Evolutionary conservation across 179 eudicot genomes (phyloP).

Genomic region (Corrigiola litoralis): DNA sequence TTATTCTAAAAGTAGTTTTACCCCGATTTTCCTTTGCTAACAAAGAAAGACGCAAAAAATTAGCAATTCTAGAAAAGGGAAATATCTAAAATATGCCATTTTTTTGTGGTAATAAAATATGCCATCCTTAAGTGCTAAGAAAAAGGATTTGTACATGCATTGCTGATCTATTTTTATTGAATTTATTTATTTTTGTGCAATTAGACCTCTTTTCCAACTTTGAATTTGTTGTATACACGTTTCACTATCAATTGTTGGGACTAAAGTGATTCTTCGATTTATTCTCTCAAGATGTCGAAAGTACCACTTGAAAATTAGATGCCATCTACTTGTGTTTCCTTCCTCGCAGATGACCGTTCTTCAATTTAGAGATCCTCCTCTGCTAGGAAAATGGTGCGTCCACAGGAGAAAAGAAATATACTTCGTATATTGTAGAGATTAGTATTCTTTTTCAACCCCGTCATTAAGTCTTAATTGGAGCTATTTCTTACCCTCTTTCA

Average conservation of each 20-base stretch:
- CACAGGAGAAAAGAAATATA: too few relatives aligned
- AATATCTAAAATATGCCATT: neutral
- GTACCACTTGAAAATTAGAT: slow-evolving; percentile 4
- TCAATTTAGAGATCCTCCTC: too few relatives aligned
- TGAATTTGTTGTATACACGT: slow-evolving; percentile 1
- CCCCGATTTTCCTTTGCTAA: too few relatives aligned
- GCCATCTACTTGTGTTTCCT: neutral
- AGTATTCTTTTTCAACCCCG: too few relatives aligned
- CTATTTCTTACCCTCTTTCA: too few relatives aligned
- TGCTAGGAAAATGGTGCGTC: too few relatives aligned
- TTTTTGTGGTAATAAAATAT: too few relatives aligned
- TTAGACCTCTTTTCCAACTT: too few relatives aligned
- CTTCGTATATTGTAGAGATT: too few relatives aligned
- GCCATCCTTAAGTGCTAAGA: slow-evolving; percentile 16
- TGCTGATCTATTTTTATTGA: neutral
- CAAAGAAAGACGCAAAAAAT: neutral
- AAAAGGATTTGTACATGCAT: neutral
- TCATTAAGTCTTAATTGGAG: too few relatives aligned
- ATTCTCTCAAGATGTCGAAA: slow-evolving; percentile 10
- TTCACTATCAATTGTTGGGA: slow-evolving; percentile 18
- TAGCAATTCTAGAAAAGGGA: neutral
- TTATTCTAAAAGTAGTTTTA: too few relatives aligned
- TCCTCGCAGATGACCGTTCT: neutral
- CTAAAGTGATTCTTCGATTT: slow-evolving; percentile 17
- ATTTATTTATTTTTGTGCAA: neutral